phyloP scores from a whole-genome alignment of 1,284 basidiomycete genomes.

The Boletus hoseneyae region DNA sequence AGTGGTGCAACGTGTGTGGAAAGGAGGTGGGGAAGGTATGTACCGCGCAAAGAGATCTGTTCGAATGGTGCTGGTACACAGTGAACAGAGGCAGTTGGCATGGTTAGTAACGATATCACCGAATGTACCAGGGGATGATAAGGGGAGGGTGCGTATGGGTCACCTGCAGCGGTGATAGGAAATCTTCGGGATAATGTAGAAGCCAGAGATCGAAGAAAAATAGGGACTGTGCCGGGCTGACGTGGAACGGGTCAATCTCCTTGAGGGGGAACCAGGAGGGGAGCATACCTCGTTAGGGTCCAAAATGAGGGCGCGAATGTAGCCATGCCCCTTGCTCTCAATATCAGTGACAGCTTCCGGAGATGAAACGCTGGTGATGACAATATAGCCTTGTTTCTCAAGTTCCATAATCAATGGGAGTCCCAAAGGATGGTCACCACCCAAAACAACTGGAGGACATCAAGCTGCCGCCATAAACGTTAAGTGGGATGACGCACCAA shows the following conservation, averaged over 20 bases:
- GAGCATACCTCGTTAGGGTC: conserved; percentile 64
- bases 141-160: conserved; percentile 66
- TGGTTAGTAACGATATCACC: conserved; percentile 65
- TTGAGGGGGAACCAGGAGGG: background rate
- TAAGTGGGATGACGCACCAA: conserved; percentile 48
- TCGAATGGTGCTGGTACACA: conserved; percentile 59
- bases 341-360: conserved; percentile 60
- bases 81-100: conserved; percentile 39
- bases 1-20: conserved; percentile 73
- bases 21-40: conserved; percentile 66
- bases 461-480: conserved; percentile 6
- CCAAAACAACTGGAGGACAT: conserved; percentile 62
- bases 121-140: conserved; percentile 67
- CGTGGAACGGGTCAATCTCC: conserved; percentile 4
- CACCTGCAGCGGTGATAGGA: conserved; percentile 71
- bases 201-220: conserved; percentile 73
- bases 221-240: conserved; percentile 64
- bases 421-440: conserved; percentile 70
- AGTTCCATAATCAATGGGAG: conserved; percentile 67
- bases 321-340: conserved; percentile 66
- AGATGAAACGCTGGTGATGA: conserved; percentile 71
- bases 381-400: conserved; percentile 73
- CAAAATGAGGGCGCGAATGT: conserved; percentile 72
- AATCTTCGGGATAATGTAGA: conserved; percentile 79
- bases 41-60: conserved; percentile 57